Base-by-base conservation (phyloP, 1,284 basidiomycete species). In the Tilletiopsis washingtonensis region DNA sequence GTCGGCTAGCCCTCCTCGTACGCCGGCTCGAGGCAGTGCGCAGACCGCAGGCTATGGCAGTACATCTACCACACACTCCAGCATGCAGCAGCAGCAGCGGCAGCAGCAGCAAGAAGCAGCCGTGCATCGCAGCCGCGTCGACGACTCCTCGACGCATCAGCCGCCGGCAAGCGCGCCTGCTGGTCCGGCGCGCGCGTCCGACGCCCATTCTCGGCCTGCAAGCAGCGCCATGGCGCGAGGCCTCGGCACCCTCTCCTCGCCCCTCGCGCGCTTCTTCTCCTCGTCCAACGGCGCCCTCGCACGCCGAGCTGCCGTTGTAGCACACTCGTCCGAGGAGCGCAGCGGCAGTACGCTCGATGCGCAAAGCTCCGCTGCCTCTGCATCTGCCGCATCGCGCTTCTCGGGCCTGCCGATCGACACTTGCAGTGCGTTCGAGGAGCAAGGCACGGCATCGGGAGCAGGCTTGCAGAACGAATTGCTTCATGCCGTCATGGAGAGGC, bases 401-500 rank as follows among this genome's bases (percentile, higher is more conserved):
- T 19, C 20, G n/a, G n/a, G n/a, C n/a, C n/a, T n/a, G n/a, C n/a
- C n/a, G n/a, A n/a, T n/a, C n/a, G n/a, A n/a, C n/a, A n/a, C n/a
- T n/a, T n/a, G n/a, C n/a, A n/a, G n/a, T n/a, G n/a, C n/a, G n/a
- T n/a, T n/a, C 21, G n/a, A 11, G 14, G 27, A 24, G 45, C 24
- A 47, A 7, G 9, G 45, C 9, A 25, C n/a, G 12, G 45, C 15
- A 36, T n/a, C n/a, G 29, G 32, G 29, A n/a, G 24, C 25, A 36
- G 43, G 40, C 24, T n/a, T 14, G 17, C 9, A 34, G 34, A 32
- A 42, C 2, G 58, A 62, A 34, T n/a, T 59, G 25, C 37, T 54
- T 19, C 42, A 41, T 12, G 34, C 57, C 3, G 50, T 59, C 1
- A 42, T 34, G 4, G 56, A 55, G 32, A 51, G 59, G 20, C 51